phyloP scores from a whole-genome alignment of 129 eudicot genomes.

The Ambrosia artemisiifolia region DNA sequence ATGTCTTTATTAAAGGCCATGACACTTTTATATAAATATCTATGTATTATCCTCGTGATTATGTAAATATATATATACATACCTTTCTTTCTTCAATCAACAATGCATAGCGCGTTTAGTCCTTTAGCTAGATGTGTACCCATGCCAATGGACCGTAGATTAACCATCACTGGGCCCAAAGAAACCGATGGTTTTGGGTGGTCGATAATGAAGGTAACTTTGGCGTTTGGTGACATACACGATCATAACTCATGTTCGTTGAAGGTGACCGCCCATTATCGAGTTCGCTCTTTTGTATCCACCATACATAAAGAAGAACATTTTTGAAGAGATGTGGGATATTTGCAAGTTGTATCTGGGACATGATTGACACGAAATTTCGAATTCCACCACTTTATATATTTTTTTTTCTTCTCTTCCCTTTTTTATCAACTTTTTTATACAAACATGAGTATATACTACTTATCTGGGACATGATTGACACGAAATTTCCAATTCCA shows the following conservation, averaged over 20 bases:
- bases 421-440: not conserved
- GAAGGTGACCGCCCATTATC: conserved; percentile 27
- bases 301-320: conserved; percentile 14
- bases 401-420: not conserved
- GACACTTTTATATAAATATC: not conserved
- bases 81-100: not conserved
- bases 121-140: not conserved
- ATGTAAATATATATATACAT: not conserved
- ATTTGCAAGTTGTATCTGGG: conserved; percentile 33
- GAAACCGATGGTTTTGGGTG: conserved; percentile 7
- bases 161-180: not conserved
- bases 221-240: conserved; percentile 18
- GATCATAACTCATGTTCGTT: conserved; percentile 8
- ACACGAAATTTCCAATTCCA: no score
- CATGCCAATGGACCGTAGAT: not conserved
- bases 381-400: conserved; percentile 17
- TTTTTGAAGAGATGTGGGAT: conserved; percentile 16
- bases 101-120: not conserved
- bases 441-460: no score
- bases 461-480: no score
- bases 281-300: conserved; percentile 17
- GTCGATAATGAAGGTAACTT: not conserved
- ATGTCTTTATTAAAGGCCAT: not conserved
- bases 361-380: conserved; percentile 24
- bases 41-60: not conserved